These are phyloP conservation scores for Globisporangium radiosum DNA, from an alignment of 352 stramenopile species.

Conservation along the genomic window DNA sequence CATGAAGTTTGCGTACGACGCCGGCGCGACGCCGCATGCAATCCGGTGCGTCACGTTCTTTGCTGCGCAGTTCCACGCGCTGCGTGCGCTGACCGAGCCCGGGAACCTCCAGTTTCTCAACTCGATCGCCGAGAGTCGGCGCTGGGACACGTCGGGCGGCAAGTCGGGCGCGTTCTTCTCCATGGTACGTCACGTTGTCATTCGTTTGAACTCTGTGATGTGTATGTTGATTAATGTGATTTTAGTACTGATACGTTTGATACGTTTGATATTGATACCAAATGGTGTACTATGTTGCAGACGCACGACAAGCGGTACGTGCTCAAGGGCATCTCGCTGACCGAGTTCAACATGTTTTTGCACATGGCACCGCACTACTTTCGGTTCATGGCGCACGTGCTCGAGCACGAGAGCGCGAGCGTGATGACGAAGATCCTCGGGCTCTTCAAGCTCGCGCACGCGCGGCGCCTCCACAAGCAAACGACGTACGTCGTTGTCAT, in stretches of 20 bases:
- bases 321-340: slow-evolving; percentile 80
- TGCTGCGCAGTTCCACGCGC: slow-evolving; percentile 73
- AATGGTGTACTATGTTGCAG: slow-evolving; percentile 15
- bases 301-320: slow-evolving; percentile 81
- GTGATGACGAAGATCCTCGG: slow-evolving; percentile 85
- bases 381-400: slow-evolving; percentile 70
- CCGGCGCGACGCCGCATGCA: slow-evolving; percentile 38
- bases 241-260: neutral
- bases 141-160: slow-evolving; percentile 69
- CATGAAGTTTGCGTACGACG: slow-evolving; percentile 70
- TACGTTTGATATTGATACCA: no score
- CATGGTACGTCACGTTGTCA: slow-evolving; percentile 33
- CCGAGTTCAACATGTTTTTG: slow-evolving; percentile 88
- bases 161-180: slow-evolving; percentile 86
- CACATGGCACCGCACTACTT: slow-evolving; percentile 87
- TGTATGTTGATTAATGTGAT: neutral
- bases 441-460: slow-evolving; percentile 72
- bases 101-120: slow-evolving; percentile 80
- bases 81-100: slow-evolving; percentile 54
- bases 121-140: slow-evolving; percentile 69
- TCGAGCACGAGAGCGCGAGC: slow-evolving; percentile 47
- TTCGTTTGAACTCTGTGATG: no score
- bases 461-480: slow-evolving; percentile 54
- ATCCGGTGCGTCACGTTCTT: slow-evolving; percentile 77
- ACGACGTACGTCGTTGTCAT: slow-evolving; percentile 83